These are phyloP conservation scores for Saccharum officinarum DNA, from an alignment of 176 grass and related monocot genomes.

Conservation along the genomic window DNA sequence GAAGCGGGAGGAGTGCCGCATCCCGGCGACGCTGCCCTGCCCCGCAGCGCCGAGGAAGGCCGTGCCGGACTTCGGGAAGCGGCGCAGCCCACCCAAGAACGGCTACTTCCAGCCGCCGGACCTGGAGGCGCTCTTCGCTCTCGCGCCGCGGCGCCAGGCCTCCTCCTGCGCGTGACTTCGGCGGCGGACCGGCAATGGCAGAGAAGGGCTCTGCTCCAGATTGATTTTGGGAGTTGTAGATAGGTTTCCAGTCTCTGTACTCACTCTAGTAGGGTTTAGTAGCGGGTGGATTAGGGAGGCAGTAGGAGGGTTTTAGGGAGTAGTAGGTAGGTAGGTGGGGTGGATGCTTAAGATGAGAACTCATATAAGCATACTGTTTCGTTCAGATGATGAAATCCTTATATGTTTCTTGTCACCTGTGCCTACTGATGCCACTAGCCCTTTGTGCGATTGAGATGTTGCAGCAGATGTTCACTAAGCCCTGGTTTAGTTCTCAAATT, in stretches of 20 bases:
- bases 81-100: slow-evolving; percentile 70
- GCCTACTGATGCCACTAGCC: not conserved
- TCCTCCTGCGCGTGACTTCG: slow-evolving; percentile 54
- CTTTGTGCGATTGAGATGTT: not conserved
- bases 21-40: slow-evolving; percentile 60
- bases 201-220: not conserved
- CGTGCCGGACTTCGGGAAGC: slow-evolving; percentile 44
- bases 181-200: not conserved
- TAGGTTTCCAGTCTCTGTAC: slow-evolving; percentile 33
- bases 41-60: slow-evolving; percentile 75
- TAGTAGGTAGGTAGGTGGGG: slow-evolving; percentile 25
- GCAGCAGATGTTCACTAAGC: not conserved
- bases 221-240: slow-evolving; percentile 52
- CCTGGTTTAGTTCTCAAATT: too few relatives aligned
- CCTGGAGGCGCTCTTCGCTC: slow-evolving; percentile 72
- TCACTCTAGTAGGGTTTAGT: slow-evolving; percentile 27
- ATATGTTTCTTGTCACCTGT: slow-evolving; percentile 23
- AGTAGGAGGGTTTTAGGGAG: slow-evolving; percentile 13
- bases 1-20: slow-evolving; percentile 76
- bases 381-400: slow-evolving; percentile 34
- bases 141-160: slow-evolving; percentile 50
- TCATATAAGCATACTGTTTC: slow-evolving; percentile 40
- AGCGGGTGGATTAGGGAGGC: not conserved
- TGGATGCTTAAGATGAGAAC: not conserved
- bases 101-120: slow-evolving; percentile 87